Conservation (phyloP, 768 basidiomycete genomes). For the Leucocoprinus birnbaumii region DNA sequence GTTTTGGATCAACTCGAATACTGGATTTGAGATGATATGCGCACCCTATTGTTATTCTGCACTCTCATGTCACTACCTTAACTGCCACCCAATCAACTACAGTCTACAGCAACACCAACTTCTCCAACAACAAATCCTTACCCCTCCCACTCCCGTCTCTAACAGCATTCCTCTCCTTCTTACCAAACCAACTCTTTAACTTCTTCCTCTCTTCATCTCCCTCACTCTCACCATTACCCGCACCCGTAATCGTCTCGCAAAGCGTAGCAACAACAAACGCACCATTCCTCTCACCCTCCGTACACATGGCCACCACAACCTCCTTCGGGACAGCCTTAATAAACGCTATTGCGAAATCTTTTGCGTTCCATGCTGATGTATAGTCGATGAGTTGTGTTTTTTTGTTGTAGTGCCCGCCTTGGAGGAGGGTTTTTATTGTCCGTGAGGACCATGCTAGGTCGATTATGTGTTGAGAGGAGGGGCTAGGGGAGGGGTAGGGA, state of each 20-base stretch:
- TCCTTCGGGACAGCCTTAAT: constrained; percentile 52
- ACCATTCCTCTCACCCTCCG: constrained; percentile 53
- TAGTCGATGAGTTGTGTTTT: constrained; percentile 50
- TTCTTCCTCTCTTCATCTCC: constrained; percentile 35
- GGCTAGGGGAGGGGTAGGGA: constrained; percentile 54
- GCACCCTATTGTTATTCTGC: too few relatives aligned
- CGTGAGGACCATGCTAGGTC: constrained; percentile 82
- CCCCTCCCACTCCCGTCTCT: constrained; percentile 64
- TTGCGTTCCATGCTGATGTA: constrained; percentile 46
- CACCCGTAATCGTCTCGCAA: constrained; percentile 55
- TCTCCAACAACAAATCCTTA: constrained; percentile 65
- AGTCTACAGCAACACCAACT: constrained; percentile 31
- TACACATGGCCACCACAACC: constrained; percentile 51
- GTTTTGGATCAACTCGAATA: too few relatives aligned
- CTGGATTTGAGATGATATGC: too few relatives aligned
- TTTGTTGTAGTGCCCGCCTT: constrained; percentile 86
- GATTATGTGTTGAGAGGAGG: constrained; percentile 58
- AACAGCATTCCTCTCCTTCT: constrained; percentile 43
- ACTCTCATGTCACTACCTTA: too few relatives aligned
- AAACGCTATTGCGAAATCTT: constrained; percentile 58
- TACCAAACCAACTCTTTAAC: constrained; percentile 58
- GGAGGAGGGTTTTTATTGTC: constrained; percentile 84
- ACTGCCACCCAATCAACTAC: too few relatives aligned
- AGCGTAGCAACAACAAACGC: constrained; percentile 77
- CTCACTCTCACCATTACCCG: constrained; percentile 29